Conservation (phyloP, 345 rosid genomes). For the Rhizophora apiculata region DNA sequence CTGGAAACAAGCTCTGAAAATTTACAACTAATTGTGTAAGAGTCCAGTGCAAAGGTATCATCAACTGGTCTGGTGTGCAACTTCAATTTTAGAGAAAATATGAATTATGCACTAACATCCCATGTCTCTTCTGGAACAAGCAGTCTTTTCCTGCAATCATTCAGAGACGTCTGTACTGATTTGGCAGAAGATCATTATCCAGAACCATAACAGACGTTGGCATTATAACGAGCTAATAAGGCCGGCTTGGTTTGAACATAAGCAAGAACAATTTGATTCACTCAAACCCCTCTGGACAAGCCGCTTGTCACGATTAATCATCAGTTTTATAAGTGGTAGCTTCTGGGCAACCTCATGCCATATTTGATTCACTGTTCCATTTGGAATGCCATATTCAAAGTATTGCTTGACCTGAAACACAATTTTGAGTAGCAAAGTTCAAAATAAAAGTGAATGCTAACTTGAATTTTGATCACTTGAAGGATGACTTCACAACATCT, state of each 20-base stretch:
- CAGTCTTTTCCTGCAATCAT: neutral
- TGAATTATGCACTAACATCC: neutral
- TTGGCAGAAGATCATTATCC: neutral
- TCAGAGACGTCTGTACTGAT: neutral
- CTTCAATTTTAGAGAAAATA: conserved; percentile 4
- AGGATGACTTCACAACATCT: neutral
- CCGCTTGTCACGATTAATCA: conserved; percentile 85
- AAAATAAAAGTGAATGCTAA: neutral
- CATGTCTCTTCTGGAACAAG: neutral
- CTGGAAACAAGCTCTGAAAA: neutral
- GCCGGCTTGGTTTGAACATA: conserved; percentile 75
- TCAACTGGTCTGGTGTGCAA: neutral
- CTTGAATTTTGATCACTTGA: neutral
- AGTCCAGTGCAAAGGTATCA: neutral
- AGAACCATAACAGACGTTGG: neutral
- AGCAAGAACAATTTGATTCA: conserved; percentile 68
- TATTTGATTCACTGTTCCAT: conserved; percentile 85
- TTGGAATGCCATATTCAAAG: conserved; percentile 52
- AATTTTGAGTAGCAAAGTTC: neutral
- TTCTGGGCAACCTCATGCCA: conserved; percentile 86
- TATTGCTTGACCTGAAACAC: conserved; percentile 63
- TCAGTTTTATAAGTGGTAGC: conserved; percentile 73
- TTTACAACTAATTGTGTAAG: conserved; percentile 1
- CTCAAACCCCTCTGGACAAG: conserved; percentile 46
- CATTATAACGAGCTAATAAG: conserved; percentile 39